Base-by-base conservation (phyloP, 495 filamentous ascomycete genomes). In the Podospora pseudopauciseta region DNA sequence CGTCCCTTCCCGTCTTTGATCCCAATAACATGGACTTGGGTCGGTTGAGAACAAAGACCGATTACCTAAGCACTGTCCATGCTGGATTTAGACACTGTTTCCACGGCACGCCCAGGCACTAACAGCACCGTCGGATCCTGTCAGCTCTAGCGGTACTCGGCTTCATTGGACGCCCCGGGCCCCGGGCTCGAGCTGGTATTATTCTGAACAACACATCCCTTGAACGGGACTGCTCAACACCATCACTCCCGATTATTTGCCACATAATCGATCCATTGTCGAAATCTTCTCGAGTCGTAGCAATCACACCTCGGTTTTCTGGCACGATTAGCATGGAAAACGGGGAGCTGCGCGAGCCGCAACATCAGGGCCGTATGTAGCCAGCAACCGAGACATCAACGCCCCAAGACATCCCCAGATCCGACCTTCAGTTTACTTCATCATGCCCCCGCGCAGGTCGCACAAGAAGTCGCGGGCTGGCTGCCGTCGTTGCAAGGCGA, bases 381-480 rank as follows among this genome's bases (percentile, higher is more conserved):
- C 56, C 23, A 28, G 23, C 26, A 61, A 61, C 13, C 59, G 59
- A 61, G 16, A 61, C 26, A 28, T 18, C 26, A 61, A 61, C n/a
- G 26, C 59, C 59, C 39, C 39, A 49, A 49, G 39, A 49, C 39
- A 49, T 49, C 39, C 39, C 39, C 39, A 49, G 39, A 49, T 49
- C 39, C 39, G 39, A 49, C 9, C 59, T 18, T 2, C 59, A 18
- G 7, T 9, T 57, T 2, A 23, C 23, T 23, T 23, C 23, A 70
- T 32, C 64, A 85, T 86, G 84, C 82, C 87, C 55, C 85, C 87
- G 7, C 78, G 87, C 72, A 82, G 86, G 75, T 85, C 85, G 30
- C 87, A 89, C 72, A 89, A 87, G 71, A 89, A 89, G 78, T 86
- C 84, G 57, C 80, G 86, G 65, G 80, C 85, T 54, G 87, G 87